Conservation (phyloP, 2,329 filamentous ascomycete species). For the Aspergillus eucalypticola region DNA sequence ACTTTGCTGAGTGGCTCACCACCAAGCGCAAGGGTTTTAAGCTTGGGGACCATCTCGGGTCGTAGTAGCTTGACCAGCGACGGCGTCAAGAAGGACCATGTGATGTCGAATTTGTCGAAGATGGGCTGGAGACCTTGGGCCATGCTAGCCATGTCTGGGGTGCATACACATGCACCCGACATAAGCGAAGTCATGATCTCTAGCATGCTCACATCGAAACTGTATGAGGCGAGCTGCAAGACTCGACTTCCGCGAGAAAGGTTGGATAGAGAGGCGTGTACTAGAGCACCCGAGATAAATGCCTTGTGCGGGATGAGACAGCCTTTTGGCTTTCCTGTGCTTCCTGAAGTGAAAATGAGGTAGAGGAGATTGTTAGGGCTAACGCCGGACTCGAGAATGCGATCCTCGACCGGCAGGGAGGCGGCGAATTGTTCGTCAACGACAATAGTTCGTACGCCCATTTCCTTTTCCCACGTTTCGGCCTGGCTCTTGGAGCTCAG, state of each 20-base stretch:
- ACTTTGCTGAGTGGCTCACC: conserved; percentile 7
- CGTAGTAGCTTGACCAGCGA: neutral
- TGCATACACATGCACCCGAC: neutral
- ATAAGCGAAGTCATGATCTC: neutral
- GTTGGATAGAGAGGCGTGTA: neutral
- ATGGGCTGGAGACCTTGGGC: neutral
- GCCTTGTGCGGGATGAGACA: conserved; percentile 1
- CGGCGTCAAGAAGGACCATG: neutral
- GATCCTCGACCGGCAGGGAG: neutral
- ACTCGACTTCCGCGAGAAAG: neutral
- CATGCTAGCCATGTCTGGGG: neutral
- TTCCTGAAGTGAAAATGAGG: conserved; percentile 11
- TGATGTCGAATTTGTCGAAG: neutral
- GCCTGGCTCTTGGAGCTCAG: neutral
- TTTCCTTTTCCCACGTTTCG: neutral
- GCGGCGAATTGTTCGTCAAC: neutral
- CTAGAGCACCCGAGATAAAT: neutral
- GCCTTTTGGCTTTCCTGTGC: conserved; percentile 6
- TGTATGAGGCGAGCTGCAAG: neutral
- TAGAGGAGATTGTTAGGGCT: neutral
- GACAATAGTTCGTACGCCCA: neutral
- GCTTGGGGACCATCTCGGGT: conserved; percentile 2
- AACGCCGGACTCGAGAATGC: neutral
- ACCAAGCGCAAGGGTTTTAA: conserved; percentile 6
- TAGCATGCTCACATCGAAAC: neutral